These are phyloP conservation scores for Penicillium nucicola DNA, from an alignment of 495 filamentous ascomycete species.

Conservation along the genomic window DNA sequence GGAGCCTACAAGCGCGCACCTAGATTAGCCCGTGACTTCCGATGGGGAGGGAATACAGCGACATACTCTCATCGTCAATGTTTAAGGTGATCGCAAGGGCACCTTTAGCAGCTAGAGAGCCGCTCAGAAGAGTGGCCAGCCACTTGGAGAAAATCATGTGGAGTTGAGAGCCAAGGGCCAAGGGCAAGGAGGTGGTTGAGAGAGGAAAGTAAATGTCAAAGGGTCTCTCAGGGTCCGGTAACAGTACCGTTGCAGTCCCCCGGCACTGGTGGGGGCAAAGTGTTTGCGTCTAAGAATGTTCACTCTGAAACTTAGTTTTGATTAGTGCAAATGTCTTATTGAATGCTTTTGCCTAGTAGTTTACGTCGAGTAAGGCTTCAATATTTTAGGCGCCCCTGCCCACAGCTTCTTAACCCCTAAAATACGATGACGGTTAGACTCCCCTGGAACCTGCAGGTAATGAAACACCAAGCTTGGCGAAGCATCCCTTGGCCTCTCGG, in stretches of 20 bases:
- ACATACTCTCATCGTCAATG: conserved; percentile 32
- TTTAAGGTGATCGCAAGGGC: conserved; percentile 31
- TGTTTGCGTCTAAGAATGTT: conserved; percentile 9
- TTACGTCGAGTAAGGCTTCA: no score
- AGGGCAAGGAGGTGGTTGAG: background rate
- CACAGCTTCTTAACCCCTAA: background rate
- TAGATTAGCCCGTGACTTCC: background rate
- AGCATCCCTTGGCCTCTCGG: conserved; percentile 1
- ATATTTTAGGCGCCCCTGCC: background rate
- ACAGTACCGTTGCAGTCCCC: conserved; percentile 3
- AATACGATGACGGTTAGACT: background rate
- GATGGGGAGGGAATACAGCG: background rate
- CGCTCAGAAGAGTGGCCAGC: conserved; percentile 24
- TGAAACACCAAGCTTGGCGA: background rate
- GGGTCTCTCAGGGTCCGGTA: conserved; percentile 3
- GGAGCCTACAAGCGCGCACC: conserved; percentile 38
- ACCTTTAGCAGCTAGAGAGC: conserved; percentile 24
- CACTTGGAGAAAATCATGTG: conserved; percentile 24
- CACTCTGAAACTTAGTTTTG: background rate
- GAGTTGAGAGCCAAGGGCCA: conserved; percentile 11
- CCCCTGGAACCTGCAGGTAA: conserved; percentile 4
- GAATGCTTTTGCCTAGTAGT: background rate
- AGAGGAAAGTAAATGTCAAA: conserved; percentile 1
- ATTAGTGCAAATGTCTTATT: no score
- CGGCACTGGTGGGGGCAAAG: background rate